phyloP scores from a whole-genome alignment of 495 filamentous ascomycete genomes.

The Massariosphaeria phaeospora region DNA sequence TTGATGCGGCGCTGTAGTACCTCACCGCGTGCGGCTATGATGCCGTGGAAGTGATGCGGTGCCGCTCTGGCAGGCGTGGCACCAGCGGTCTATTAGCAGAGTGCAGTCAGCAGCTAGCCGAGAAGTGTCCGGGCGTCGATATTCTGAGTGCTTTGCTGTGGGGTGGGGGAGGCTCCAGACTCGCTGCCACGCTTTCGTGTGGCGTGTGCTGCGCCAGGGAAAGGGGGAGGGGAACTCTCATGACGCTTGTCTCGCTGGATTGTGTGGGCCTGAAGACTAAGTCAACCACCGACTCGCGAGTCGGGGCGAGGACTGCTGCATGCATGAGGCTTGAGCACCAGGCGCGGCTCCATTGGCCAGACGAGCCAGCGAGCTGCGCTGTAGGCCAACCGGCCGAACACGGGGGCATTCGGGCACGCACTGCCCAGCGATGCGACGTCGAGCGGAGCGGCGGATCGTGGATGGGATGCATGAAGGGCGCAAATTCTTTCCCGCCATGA shows the following conservation, averaged over 20 bases:
- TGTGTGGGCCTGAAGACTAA: no score
- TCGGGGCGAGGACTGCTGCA: background rate
- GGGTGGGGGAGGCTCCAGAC: no score
- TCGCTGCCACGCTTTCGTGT: no score
- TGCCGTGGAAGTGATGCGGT: conserved; percentile 5
- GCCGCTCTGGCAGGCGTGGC: background rate
- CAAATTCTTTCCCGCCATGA: conserved; percentile 2
- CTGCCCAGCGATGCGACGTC: background rate
- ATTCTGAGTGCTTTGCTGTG: background rate
- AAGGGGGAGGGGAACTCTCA: background rate
- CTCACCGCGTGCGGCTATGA: background rate
- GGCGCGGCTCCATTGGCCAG: background rate
- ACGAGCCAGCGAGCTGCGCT: background rate
- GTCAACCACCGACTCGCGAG: background rate
- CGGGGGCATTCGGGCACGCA: no score
- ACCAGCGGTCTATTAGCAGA: background rate
- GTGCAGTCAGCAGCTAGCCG: background rate
- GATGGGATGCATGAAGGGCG: background rate
- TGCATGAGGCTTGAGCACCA: background rate
- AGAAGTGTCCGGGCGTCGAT: background rate
- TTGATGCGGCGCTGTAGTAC: conserved; percentile 1
- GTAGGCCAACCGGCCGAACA: no score
- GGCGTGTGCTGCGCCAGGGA: no score
- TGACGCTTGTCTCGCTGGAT: no score
- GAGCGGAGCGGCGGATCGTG: background rate